Conservation (phyloP, 768 basidiomycete genomes). For the Omphalotus guepiniiformis region DNA sequence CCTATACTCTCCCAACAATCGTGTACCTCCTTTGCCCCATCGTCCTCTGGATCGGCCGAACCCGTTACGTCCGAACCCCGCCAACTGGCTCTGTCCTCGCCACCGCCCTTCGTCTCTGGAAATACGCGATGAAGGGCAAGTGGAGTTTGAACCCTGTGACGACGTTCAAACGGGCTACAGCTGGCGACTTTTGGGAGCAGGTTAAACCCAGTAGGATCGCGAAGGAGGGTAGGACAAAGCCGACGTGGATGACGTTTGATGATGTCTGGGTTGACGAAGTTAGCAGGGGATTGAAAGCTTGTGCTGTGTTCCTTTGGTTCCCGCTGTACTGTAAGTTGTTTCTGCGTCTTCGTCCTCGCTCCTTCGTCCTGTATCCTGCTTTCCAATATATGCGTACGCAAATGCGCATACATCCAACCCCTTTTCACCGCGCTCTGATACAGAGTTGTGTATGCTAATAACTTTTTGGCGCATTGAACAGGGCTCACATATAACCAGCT, state of each 20-base stretch:
- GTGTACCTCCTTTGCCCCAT: conserved; percentile 59
- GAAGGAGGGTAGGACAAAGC: conserved; percentile 41
- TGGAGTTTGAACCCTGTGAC: conserved; percentile 54
- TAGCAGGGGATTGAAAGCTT: conserved; percentile 68
- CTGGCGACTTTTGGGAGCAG: conserved; percentile 69
- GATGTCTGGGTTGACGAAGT: conserved; percentile 80
- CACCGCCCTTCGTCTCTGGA: conserved; percentile 43
- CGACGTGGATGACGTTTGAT: conserved; percentile 73
- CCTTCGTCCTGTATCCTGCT: neutral
- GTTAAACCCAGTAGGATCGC: conserved; percentile 58
- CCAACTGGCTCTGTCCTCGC: conserved; percentile 62
- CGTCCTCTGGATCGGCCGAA: conserved; percentile 50
- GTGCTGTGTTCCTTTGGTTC: conserved; percentile 54
- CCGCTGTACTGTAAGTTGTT: conserved; percentile 61
- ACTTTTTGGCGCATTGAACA: conserved; percentile 27
- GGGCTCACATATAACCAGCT: conserved; percentile 57
- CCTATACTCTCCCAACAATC: conserved; percentile 59
- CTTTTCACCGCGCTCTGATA: neutral
- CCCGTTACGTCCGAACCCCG: conserved; percentile 50
- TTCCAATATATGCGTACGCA: neutral
- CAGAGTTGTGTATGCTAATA: neutral
- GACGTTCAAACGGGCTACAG: conserved; percentile 44
- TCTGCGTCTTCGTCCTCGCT: neutral
- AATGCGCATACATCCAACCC: neutral
- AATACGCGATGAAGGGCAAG: conserved; percentile 40